phyloP scores from a whole-genome alignment of 164 flowering plant species.

The Euptelea pleiosperma region DNA sequence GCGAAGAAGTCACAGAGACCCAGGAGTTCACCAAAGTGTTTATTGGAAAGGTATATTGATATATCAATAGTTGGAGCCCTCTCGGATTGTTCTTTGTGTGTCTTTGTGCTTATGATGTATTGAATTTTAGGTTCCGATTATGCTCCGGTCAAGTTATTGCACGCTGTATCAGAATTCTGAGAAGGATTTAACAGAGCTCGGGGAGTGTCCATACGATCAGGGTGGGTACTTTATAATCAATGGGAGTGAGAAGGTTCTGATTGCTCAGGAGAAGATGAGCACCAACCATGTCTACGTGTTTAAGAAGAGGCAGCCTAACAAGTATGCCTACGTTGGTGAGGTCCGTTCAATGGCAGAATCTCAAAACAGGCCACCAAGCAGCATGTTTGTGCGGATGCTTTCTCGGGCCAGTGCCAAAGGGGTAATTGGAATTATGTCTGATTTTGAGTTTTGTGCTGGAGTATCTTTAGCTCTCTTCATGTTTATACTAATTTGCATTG shows the following conservation, averaged over 20 bases:
- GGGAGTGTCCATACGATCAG: conserved; percentile 98
- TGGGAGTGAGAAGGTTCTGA: conserved; percentile 97
- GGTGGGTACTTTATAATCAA: conserved; percentile 97
- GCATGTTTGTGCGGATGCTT: conserved; percentile 99
- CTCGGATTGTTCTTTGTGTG: neutral
- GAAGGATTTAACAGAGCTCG: conserved; percentile 96
- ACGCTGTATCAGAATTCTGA: conserved; percentile 85
- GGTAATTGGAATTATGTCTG: conserved; percentile 40
- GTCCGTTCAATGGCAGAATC: conserved; percentile 97
- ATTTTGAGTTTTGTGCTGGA: neutral
- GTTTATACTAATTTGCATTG: neutral
- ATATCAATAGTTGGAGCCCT: neutral
- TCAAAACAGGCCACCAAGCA: conserved; percentile 94
- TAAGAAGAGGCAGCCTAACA: conserved; percentile 98
- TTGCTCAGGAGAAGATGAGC: conserved; percentile 99
- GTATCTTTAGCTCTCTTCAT: neutral
- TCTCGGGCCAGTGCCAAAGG: conserved; percentile 93
- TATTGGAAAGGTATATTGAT: conserved; percentile 75
- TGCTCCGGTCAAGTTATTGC: conserved; percentile 97
- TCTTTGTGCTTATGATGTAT: neutral
- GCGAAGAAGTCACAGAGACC: conserved; percentile 91
- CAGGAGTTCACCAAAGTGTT: conserved; percentile 93
- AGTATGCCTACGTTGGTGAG: conserved; percentile 93
- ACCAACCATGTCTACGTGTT: conserved; percentile 98
- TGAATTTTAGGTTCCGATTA: conserved; percentile 76